Evolutionary conservation across 208 protist species (phyloP).

Genomic region (Leishmania amazonensis): DNA sequence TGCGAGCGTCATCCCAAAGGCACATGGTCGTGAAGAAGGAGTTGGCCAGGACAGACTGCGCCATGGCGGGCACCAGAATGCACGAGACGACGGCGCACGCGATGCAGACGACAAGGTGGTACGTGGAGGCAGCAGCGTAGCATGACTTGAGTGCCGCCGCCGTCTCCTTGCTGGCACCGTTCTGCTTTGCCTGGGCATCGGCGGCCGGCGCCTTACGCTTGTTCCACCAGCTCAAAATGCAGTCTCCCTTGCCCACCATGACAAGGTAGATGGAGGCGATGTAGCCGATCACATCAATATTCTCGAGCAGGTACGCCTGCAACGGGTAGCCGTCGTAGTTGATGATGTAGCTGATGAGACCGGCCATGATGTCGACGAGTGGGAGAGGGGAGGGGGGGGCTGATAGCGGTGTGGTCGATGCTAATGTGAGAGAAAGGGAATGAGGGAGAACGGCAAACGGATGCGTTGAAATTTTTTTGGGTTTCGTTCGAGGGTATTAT

Average conservation of each 20-base stretch:
- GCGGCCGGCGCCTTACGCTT: neutral
- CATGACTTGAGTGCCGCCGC: constrained; percentile 25
- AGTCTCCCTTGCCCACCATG: constrained; percentile 50
- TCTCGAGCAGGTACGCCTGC: constrained; percentile 39
- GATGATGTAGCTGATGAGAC: constrained; percentile 24
- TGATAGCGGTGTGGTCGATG: neutral
- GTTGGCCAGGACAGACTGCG: constrained; percentile 18
- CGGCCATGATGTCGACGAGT: constrained; percentile 18
- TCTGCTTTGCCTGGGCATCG: neutral
- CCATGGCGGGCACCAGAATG: constrained; percentile 36
- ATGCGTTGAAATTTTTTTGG: neutral
- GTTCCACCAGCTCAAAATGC: constrained; percentile 41
- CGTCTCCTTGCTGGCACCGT: constrained; percentile 10
- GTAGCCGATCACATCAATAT: constrained; percentile 54
- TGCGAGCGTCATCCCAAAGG: constrained; percentile 38
- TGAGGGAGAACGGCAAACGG: neutral
- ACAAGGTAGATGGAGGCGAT: constrained; percentile 58
- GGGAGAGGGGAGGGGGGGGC: neutral
- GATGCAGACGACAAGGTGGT: constrained; percentile 43
- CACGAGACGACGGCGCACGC: constrained; percentile 33
- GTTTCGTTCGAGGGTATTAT: neutral
- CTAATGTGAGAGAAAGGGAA: neutral
- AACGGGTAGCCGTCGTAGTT: constrained; percentile 46
- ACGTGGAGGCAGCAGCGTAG: constrained; percentile 33
- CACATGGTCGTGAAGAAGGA: constrained; percentile 40